Evolutionary conservation across 352 stramenopile species (phyloP), one percentile per base, ranked within the genome.

Genomic region (Elongisporangium undulatum): DNA sequence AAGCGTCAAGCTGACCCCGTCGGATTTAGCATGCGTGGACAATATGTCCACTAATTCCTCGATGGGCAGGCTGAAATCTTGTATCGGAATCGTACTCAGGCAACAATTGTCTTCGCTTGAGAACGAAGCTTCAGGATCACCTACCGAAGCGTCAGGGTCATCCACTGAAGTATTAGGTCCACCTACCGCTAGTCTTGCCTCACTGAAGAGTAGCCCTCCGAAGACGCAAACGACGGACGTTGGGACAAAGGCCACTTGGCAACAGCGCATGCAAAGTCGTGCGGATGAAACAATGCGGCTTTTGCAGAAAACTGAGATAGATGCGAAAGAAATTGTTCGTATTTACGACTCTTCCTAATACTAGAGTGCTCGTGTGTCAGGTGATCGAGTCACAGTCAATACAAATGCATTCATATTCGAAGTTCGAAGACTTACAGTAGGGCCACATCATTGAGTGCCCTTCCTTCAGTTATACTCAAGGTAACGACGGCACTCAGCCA

Each of bases 261-360:
- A 63, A 10, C 59, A 64, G 15, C 55, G 79, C 21, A 84, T 90
- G 78, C 65, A 82, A 26, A 58, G 38, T 20, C 72, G 72, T 26
- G 80, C 68, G 20, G 66, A 87, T 17, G 57, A 72, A 17, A 76
- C 78, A 2, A 63, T 86, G 24, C 48, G 54, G 4, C 26, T 79
- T 12, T 58, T 90, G 0, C 66, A 80, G 49, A 69, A 74, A 16
- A 83, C 87, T 23, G 66, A 88, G 59, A 45, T 53, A 26, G 69
- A 72, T 24, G 53, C 67, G 9, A 73, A 69, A 16, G 61, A 24
- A 2, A 71, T 71, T 29, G 41, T 41, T 4, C 29, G 29, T 9
- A 41, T 41, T 41, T 41, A 9, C 29, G 29, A 41, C 5, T 41
- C 29, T n/a, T n/a, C n/a, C n/a, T n/a, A n/a, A n/a, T n/a, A n/a